A percentile compares a stretch with the other conserved stretches of the same genome.
Conservation (phyloP, 2,329 filamentous ascomycete genomes). For the Phoma sp. region DNA sequence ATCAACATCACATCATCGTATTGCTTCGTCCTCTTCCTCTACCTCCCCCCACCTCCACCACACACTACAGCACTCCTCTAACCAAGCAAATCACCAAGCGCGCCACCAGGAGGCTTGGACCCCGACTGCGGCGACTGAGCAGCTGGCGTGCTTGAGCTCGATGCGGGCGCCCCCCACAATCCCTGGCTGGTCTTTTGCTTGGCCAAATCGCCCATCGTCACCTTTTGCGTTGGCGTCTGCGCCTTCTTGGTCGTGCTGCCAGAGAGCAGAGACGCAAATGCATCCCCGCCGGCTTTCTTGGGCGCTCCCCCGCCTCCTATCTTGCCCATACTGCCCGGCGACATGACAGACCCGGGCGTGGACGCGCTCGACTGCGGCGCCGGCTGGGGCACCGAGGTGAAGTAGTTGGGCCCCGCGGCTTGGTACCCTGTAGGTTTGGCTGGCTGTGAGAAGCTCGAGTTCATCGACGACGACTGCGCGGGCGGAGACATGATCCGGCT, state of each 20-base stretch:
- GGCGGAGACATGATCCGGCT: constrained; percentile 63
- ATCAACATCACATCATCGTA: not conserved
- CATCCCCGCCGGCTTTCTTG: constrained; percentile 72
- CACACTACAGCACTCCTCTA: constrained; percentile 12
- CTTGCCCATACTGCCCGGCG: constrained; percentile 43
- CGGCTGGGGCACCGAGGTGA: constrained; percentile 72
- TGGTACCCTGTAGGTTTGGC: constrained; percentile 72
- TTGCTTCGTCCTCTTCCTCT: not conserved
- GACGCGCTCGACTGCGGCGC: constrained; percentile 43
- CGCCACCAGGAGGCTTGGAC: constrained; percentile 45
- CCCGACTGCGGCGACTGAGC: constrained; percentile 35
- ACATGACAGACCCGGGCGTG: constrained; percentile 52
- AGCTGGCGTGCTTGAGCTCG: constrained; percentile 40
- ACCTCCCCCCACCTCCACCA: not conserved
- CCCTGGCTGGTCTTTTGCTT: constrained; percentile 96
- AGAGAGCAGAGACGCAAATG: constrained; percentile 87
- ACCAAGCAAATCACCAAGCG: constrained; percentile 45
- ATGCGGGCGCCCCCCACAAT: constrained; percentile 81
- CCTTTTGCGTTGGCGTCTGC: constrained; percentile 64
- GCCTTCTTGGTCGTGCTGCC: constrained; percentile 78
- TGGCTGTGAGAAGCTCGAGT: constrained; percentile 50
- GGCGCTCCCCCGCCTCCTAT: constrained; percentile 46
- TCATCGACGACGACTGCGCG: constrained; percentile 45
- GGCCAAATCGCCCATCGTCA: constrained; percentile 91
- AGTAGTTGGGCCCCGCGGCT: constrained; percentile 88